Evolutionary conservation across 2,329 filamentous ascomycete genomes (phyloP).

Genomic region (Aspergillus tanneri): DNA sequence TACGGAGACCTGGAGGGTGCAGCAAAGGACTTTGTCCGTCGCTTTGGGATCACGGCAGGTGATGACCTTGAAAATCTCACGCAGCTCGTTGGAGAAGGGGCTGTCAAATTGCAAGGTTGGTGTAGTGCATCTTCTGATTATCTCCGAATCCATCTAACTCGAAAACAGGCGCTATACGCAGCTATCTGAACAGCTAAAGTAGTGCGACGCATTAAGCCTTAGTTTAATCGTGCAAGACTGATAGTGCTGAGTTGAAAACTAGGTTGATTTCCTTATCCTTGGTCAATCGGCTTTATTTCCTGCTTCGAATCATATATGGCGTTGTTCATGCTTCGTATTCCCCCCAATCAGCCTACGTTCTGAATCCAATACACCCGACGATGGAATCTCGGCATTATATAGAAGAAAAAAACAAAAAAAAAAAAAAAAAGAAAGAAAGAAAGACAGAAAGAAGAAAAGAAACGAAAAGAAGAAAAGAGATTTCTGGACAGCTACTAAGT

Average conservation of each 20-base stretch:
- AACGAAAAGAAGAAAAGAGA: no score
- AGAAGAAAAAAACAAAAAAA: no score
- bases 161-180: slow-evolving; percentile 46
- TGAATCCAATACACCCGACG: background rate
- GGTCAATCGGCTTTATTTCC: slow-evolving; percentile 12
- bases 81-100: slow-evolving; percentile 79
- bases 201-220: background rate
- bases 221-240: slow-evolving; percentile 4
- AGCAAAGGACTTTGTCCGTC: slow-evolving; percentile 92
- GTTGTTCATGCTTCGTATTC: slow-evolving; percentile 8
- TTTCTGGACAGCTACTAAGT: no score
- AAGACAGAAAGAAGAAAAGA: no score
- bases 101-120: slow-evolving; percentile 73
- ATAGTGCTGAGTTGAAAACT: slow-evolving; percentile 4
- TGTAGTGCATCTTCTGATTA: background rate
- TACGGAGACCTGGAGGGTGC: slow-evolving; percentile 91
- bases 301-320: slow-evolving; percentile 11
- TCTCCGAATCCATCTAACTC: slow-evolving; percentile 11
- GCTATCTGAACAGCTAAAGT: slow-evolving; percentile 50
- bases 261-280: slow-evolving; percentile 1
- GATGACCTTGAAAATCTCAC: slow-evolving; percentile 93
- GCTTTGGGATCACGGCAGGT: slow-evolving; percentile 91
- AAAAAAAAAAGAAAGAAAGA: no score
- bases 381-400: background rate
- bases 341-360: background rate